A percentile compares a stretch with the other conserved stretches of the same genome.
These are phyloP conservation scores for Aristolochia contorta DNA, from an alignment of 164 flowering plant species.

Conservation along the genomic window DNA sequence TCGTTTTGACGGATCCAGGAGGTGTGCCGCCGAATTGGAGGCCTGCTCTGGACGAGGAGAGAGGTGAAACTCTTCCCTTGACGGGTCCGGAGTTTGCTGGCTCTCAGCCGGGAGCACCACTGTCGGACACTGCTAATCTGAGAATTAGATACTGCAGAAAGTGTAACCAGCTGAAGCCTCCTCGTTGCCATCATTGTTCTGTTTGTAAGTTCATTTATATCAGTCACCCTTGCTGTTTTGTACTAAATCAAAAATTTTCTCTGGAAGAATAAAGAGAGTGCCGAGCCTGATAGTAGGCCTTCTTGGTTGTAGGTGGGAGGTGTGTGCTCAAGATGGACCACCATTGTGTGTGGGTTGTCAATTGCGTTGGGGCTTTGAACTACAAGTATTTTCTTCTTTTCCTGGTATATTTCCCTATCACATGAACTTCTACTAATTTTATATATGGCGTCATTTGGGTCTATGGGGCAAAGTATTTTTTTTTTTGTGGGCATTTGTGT, in stretches of 20 bases:
- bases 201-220: constrained; percentile 63
- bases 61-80: constrained; percentile 70
- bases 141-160: constrained; percentile 72
- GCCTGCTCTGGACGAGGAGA: constrained; percentile 76
- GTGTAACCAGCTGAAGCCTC: constrained; percentile 90
- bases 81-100: constrained; percentile 39
- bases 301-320: constrained; percentile 71
- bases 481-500: neutral
- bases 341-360: constrained; percentile 99
- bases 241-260: neutral
- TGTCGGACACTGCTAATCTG: constrained; percentile 30
- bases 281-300: neutral
- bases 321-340: constrained; percentile 99
- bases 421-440: neutral
- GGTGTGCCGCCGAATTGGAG: constrained; percentile 88
- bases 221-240: neutral
- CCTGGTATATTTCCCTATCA: constrained; percentile 40
- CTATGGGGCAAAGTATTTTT: too few species aligned
- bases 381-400: constrained; percentile 96
- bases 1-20: constrained; percentile 94
- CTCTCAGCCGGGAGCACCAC: constrained; percentile 8
- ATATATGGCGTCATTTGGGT: neutral
- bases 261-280: neutral
- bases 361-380: constrained; percentile 95
- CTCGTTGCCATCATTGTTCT: constrained; percentile 99